Base-by-base conservation (phyloP, 1,284 basidiomycete genomes). In the Irpex lacteus region DNA sequence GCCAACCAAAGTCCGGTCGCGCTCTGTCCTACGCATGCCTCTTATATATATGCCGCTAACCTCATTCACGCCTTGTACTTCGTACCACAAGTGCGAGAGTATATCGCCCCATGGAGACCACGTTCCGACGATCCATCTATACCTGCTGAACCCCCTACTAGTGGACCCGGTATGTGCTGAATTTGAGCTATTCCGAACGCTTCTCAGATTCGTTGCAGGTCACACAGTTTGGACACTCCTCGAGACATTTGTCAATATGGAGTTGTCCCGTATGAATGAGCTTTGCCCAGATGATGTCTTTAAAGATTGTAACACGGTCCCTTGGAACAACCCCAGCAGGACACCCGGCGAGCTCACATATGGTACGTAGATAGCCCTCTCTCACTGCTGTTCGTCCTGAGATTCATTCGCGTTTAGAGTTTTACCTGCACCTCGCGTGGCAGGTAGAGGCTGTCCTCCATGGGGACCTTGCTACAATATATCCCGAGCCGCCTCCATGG, bases 241-340 rank as follows among this genome's bases (percentile, higher is more conserved):
- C 44, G 87, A 89, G 69, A 76, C 88, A 44, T 89, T 87, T 70
- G 81, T 83, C 2, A 84, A 89, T 66, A 81, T 91, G 78, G 89
- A 91, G 62, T 68, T 82, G 13, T 78, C 78, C 7, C 72, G 74
- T 2, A 63, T 80, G 15, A 76, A 75, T 36, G 81, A 83, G 63
- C 72, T 84, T 37, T 77, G 74, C 62, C 73, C 78, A 18, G 81
- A 84, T 62, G 70, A 70, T 5, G 70, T 70, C 2, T 69, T 81
- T 50, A 67, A 72, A 15, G 76, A 74, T 0, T 77, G 81, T 56
- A 65, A 71, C 4, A 72, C 77, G 2, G 72, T 76, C 7, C 70
- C 70, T 3, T 82, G 80, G 75, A 71, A 65, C 3, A 74, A 67
- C 34, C 72, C 70, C 11, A 64, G 71, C 3, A 76, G 80, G 19